Evolutionary conservation across 345 rosid species (phyloP), one percentile per base, ranked within the genome.

Genomic region (Boechera divaricarpa): DNA sequence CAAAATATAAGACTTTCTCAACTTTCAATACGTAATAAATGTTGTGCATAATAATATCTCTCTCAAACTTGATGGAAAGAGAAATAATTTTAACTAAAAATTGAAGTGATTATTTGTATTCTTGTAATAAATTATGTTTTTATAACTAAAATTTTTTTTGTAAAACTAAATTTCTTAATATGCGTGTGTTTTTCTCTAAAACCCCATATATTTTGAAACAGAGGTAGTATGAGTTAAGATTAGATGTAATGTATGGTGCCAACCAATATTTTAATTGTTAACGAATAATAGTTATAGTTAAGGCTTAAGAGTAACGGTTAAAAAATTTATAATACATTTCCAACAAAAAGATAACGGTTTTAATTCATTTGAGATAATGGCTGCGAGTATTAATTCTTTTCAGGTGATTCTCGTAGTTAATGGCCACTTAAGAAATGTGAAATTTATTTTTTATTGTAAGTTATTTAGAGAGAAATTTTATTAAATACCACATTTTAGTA

Each of bases 371-470:
- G 3, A 31, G 28, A 64, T 47, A 29, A 67, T 67, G 72, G 60
- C 48, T 51, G 18, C 71, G 47, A 11, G 24, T 24, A 67, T 2
- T 51, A 6, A 35, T 35, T 35, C 1, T 12, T 67, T 66, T 51
- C 71, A 67, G 71, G 71, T 51, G 59, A 67, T 51, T 18, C 71
- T 21, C 48, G 42, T 66, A 66, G 28, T 32, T 10, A 66, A 48
- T 66, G 52, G 12, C 52, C 24, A 16, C 21, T 21, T 35, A 32
- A 65, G 21, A 10, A 16, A 64, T 64, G 39, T 15, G 26, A 64
- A 45, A 9, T 7, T 6, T 62, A 6, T 10, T 1, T 38, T 9
- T 63, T 60, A 5, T 7, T 60, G 31, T 60, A 60, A 21, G 58
- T 53, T 57, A n/a, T 33, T 32, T 32, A 33, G 24, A 7, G 42